Base-by-base conservation (phyloP, 768 basidiomycete species). In the Trametes cingulata region DNA sequence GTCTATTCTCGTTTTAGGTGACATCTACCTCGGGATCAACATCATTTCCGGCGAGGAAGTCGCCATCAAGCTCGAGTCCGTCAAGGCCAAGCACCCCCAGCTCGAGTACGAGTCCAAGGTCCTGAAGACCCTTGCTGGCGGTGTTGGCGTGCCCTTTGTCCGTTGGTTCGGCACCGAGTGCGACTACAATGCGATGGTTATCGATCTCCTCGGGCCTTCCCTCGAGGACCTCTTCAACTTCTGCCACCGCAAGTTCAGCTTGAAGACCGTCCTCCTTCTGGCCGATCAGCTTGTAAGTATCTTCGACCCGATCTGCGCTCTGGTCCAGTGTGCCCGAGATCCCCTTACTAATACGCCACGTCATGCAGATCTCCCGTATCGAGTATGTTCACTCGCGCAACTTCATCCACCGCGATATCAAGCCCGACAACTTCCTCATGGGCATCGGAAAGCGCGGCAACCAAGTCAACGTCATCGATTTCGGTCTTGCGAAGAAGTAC, bases 41-140 rank as follows among this genome's bases (percentile, higher is more conserved):
- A 98, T 99, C 80, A 98, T 98, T 73, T 98, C 96, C 17, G 96
- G 96, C 24, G 97, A 99, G 74, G 97, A 98, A 74, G 96, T 98
- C 62, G 97, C 95, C 73, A 99, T 99, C 84, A 99, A 99, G 78
- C 92, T 99, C 69, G 97, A 99, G 78, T 98, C 96, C 1, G 94
- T 98, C 75, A 99, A 99, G 77, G 97, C 97, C 67, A 99, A 99
- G 76, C 97, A 99, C 68, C 97, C 97, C n/a, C 97, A 99, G 77
- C 90, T 99, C 70, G 97, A 99, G 75, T 99, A 99, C 72, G 96
- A 99, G 77, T 90, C 88, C 66, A 91, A 91, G 75, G 91, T 92
- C 48, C 90, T 89, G 79, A 98, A 98, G 86, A 94, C 93, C n/a
- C 86, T 99, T 51, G 96, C 97, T 19, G 97, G 97, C 57, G 97